Conservation (phyloP, 1,139 yeast species). For the Scheffersomyces cryptocercus region DNA sequence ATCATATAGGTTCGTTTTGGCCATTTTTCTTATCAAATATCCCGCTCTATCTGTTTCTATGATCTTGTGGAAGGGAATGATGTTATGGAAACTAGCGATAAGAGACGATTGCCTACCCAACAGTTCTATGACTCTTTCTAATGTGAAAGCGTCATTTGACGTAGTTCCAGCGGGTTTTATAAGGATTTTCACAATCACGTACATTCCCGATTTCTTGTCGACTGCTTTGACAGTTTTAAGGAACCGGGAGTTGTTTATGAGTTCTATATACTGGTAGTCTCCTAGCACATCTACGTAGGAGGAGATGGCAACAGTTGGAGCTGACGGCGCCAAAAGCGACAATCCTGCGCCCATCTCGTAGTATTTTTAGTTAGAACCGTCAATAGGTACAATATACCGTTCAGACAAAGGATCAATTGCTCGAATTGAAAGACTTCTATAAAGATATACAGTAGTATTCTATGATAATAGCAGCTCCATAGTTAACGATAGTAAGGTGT, state of each 20-base stretch:
- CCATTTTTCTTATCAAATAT: constrained; percentile 79
- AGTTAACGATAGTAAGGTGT: background rate
- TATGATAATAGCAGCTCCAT: background rate
- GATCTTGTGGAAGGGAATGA: constrained; percentile 69
- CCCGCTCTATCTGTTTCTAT: constrained; percentile 93
- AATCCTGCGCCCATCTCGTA: constrained; percentile 77
- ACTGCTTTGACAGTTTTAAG: constrained; percentile 82
- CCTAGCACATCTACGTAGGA: constrained; percentile 83
- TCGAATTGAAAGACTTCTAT: no score
- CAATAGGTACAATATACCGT: no score
- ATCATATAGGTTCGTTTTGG: constrained; percentile 80
- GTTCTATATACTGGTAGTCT: constrained; percentile 69
- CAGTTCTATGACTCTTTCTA: constrained; percentile 37
- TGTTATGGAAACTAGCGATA: constrained; percentile 57
- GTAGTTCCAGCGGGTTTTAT: constrained; percentile 63
- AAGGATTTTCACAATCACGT: constrained; percentile 75
- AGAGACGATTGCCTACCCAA: constrained; percentile 36
- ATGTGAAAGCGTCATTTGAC: constrained; percentile 29
- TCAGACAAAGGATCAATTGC: no score
- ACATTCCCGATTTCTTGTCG: constrained; percentile 58
- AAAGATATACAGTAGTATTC: no score
- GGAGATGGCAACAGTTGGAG: constrained; percentile 88
- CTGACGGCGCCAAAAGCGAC: constrained; percentile 83
- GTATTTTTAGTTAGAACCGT: no score
- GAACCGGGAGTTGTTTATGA: constrained; percentile 76